These are phyloP conservation scores for Pythium angustatum DNA, from an alignment of 352 stramenopile species.

Conservation along the genomic window DNA sequence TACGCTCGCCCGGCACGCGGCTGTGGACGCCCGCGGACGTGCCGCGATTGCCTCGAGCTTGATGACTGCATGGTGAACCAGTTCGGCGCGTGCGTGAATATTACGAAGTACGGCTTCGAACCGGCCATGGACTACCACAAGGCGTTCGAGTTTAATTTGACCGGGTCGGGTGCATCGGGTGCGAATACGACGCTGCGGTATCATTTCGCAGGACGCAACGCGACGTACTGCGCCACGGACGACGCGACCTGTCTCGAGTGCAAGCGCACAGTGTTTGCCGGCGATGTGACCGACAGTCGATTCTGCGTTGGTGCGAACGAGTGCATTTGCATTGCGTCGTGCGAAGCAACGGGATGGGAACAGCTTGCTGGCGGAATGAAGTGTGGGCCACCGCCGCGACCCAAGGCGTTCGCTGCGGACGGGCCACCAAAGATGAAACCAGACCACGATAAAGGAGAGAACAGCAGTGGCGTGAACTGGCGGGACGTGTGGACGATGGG, in stretches of 20 bases:
- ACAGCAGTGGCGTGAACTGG: conserved; percentile 17
- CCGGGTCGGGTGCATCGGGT: background rate
- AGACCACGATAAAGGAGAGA: background rate
- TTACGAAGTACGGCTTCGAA: conserved; percentile 7
- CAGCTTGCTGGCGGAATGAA: conserved; percentile 33
- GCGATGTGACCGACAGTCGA: conserved; percentile 16
- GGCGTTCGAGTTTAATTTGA: conserved; percentile 17
- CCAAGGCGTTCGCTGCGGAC: conserved; percentile 5
- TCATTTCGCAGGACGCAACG: conserved; percentile 13
- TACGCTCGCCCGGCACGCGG: conserved; percentile 13
- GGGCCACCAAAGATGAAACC: background rate
- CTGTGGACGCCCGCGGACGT: conserved; percentile 18
- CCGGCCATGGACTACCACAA: conserved; percentile 22
- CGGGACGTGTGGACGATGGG: conserved; percentile 23
- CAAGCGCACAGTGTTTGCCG: background rate
- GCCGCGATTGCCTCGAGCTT: conserved; percentile 24
- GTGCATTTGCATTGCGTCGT: conserved; percentile 37
- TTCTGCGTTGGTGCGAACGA: conserved; percentile 21
- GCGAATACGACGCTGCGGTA: conserved; percentile 18
- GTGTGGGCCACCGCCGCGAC: conserved; percentile 12
- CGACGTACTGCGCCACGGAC: conserved; percentile 12
- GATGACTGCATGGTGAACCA: conserved; percentile 29
- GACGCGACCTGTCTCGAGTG: conserved; percentile 15
- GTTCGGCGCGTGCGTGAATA: conserved; percentile 23
- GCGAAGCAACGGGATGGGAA: conserved; percentile 42